Evolutionary conservation across 768 basidiomycete genomes (phyloP).

Genomic region (Nevesoporus exiguus): DNA sequence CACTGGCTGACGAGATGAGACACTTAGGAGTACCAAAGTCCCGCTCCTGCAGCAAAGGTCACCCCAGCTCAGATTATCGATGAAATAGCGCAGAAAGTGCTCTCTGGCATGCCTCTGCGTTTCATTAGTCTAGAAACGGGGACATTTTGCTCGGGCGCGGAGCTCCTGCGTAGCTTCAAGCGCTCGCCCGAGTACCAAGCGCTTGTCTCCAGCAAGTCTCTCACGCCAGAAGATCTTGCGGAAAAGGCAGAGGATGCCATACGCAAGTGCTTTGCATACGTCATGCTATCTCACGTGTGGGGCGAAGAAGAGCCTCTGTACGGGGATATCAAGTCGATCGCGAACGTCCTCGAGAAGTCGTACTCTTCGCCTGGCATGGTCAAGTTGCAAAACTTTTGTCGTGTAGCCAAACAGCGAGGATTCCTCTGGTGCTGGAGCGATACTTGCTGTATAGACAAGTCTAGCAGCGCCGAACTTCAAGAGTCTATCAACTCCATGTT

Average conservation of each 20-base stretch:
- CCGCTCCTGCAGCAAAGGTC: slow-evolving; percentile 5
- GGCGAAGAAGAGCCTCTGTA: slow-evolving; percentile 26
- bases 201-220: slow-evolving; percentile 10
- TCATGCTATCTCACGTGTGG: slow-evolving; percentile 30
- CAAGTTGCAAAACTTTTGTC: slow-evolving; percentile 26
- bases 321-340: slow-evolving; percentile 11
- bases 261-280: slow-evolving; percentile 24
- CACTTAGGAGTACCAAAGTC: not conserved
- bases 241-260: slow-evolving; percentile 14
- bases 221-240: slow-evolving; percentile 5
- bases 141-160: slow-evolving; percentile 16
- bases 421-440: slow-evolving; percentile 31
- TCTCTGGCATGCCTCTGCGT: slow-evolving; percentile 22
- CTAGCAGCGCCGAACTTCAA: slow-evolving; percentile 29
- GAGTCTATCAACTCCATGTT: slow-evolving; percentile 35
- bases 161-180: slow-evolving; percentile 18
- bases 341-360: slow-evolving; percentile 18
- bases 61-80: slow-evolving; percentile 14
- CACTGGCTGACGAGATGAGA: not conserved
- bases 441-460: slow-evolving; percentile 30
- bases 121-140: slow-evolving; percentile 22
- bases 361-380: slow-evolving; percentile 12
- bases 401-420: slow-evolving; percentile 13
- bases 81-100: slow-evolving; percentile 16
- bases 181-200: slow-evolving; percentile 10